Base-by-base conservation (phyloP, 768 basidiomycete genomes). In the Chalciporus pseudorubinellus region DNA sequence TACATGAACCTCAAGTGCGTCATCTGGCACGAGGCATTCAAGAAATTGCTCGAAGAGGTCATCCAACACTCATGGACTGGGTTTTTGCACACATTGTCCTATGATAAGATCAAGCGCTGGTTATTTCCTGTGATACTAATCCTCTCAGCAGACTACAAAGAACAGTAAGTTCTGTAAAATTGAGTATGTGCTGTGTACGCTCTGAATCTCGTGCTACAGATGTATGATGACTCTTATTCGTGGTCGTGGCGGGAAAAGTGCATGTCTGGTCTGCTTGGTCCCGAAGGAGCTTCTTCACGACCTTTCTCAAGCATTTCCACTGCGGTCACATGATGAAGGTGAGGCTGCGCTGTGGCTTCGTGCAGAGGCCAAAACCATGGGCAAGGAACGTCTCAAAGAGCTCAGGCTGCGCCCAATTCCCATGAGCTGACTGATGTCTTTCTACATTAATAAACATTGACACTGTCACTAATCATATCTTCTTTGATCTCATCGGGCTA, bases 251-350 rank as follows among this genome's bases (percentile, higher is more conserved):
- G 29, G 53, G 4, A 46, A 33, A 9, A 47, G 28, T 14, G 60
- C 60, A 0, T 64, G 62, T 34, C 62, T 58, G 1, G 29, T 57
- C 3, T 64, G 60, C 44, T 33, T 59, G 4, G 42, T 58, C 2
- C 50, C 60, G 16, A 20, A 13, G 16, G 51, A 48, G 24, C 20
- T 20, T 47, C 31, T 26, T 21, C 28, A 14, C 22, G 24, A 42
- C 21, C 12, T 26, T 22, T 42, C 3, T 3, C 13, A 6, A 26
- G 7, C 21, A 24, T n/a, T 11, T n/a, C 6, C 21, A 4, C 2
- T 12, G 5, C 3, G 40, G 1, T 12, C 3, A 6, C 14, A 3
- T 3, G 21, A 42, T 13, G 24, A 13, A 10, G 24, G 39, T 38
- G 28, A 58, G 18, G 19, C 28, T 2, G 34, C 62, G 4, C 59